Base-by-base conservation (phyloP, 2,329 filamentous ascomycete genomes). In the Aureobasidium uvarum region DNA sequence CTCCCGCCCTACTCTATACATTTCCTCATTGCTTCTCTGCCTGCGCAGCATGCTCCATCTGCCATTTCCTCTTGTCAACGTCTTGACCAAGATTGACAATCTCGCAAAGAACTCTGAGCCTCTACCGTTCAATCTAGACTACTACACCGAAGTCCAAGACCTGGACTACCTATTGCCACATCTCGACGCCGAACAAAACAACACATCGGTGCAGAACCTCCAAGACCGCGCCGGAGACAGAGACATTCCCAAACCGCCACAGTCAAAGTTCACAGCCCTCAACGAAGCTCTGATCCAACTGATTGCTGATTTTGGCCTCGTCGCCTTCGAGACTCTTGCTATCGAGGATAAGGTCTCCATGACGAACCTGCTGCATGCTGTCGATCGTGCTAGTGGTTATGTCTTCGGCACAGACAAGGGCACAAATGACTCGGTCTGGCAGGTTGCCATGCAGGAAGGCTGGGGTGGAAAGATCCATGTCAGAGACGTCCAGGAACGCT, bases 331-430 rank as follows among this genome's bases (percentile, higher is more conserved):
- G 75, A 96, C 96, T 0, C 80, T 99, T 36, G 93, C 95, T 0
- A 92, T 99, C 1, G 95, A 99, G 78, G 95, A 99, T 74, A 97
- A 96, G 77, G 91, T 89, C 78, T 96, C 91, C 74, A 97, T 99
- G 92, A 96, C 96, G 86, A 88, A 90, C 71, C 81, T 99, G 4
- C 80, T 99, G 60, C 87, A 90, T 52, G 89, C 94, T 0, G 93
- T 99, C 73, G 95, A 99, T 76, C 86, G 95, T 48, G 94, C 95
- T 0, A 89, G 91, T 11, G 95, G 95, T 0, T 98, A 98, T 78
- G 90, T 92, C 0, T 97, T 99, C 79, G 93, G 93, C 0, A 64
- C 67, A 18, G 67, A 69, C 36, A 92, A 97, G 75, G 94, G 92
- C 1, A 91, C 92, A 52, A 97, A 98, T 71, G 94, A 99, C 75